Conservation (phyloP, 768 basidiomycete species). For the Dendrothele bispora region DNA sequence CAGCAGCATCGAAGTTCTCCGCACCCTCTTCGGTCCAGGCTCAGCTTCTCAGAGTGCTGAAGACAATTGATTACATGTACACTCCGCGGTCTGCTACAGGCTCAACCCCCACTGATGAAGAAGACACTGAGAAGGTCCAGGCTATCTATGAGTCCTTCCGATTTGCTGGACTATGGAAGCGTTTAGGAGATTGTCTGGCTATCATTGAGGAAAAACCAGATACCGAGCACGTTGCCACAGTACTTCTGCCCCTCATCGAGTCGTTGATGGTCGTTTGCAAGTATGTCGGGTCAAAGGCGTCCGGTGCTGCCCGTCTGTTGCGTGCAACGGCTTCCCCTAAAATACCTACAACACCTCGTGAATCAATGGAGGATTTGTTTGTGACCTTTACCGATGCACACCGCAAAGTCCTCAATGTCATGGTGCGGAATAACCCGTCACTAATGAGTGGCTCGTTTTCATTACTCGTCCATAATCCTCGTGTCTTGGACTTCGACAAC, state of each 20-base stretch:
- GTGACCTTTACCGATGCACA: conserved; percentile 92
- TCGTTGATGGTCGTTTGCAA: conserved; percentile 98
- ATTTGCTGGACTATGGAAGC: conserved; percentile 85
- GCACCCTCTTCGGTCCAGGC: conserved; percentile 93
- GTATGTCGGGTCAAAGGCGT: conserved; percentile 73
- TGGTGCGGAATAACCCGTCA: conserved; percentile 98
- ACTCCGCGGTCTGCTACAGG: conserved; percentile 51
- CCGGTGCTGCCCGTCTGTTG: conserved; percentile 48
- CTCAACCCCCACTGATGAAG: conserved; percentile 34
- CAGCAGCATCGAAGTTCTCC: conserved; percentile 87
- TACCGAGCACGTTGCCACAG: conserved; percentile 86
- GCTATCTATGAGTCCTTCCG: conserved; percentile 89
- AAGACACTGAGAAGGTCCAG: conserved; percentile 80
- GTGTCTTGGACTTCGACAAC: conserved; percentile 98
- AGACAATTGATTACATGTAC: conserved; percentile 98
- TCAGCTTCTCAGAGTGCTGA: conserved; percentile 92
- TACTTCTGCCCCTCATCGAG: conserved; percentile 92
- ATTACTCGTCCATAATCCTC: conserved; percentile 90
- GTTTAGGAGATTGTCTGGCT: conserved; percentile 85
- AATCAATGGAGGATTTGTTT: conserved; percentile 89
- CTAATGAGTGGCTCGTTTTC: conserved; percentile 99
- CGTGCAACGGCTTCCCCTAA: conserved; percentile 69
- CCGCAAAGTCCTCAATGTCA: conserved; percentile 90
- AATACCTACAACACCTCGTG: conserved; percentile 66
- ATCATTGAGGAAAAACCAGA: conserved; percentile 79